Base-by-base conservation (phyloP, 805 yeast genomes). In the Lachancea nothofagi region DNA sequence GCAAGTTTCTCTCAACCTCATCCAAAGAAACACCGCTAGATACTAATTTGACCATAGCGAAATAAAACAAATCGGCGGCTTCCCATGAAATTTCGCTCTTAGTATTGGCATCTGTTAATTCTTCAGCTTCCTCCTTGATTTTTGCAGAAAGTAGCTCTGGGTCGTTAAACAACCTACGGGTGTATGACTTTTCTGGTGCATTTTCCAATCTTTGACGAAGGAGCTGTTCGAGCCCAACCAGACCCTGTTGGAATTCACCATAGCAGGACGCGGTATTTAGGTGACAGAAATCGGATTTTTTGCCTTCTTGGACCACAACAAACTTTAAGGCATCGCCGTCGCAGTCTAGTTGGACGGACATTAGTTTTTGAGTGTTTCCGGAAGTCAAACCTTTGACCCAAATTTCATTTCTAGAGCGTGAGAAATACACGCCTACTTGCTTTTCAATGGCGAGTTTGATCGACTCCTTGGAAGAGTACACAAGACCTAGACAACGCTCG, bases 331-430 rank as follows among this genome's bases (percentile, higher is more conserved):
- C 84, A 61, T 93, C 98, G 33, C 83, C 78, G 64, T 93, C 98
- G 64, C 98, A 93, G 65, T 93, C 98, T 45, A 77, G 64, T 39
- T 78, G 81, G 42, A 93, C 61, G 31, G 71, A 65, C 18, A 83
- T 49, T 34, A 93, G 70, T 49, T 71, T 71, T 66, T 93, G 98
- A 1, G 94, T 85, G 38, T 95, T 95, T 15, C 98, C 98, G n/a
- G 95, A 83, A 2, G 96, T 85, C 41, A 83, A 82, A 22, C 98
- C 98, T 62, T 93, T 93, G 61, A 80, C 83, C 98, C 98, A 93
- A 43, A 93, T 72, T 31, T 95, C 97, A 45, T 86, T 79, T 54
- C 83, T 80, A 41, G 73, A 69, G 53, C 98, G 80, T 7, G 96
- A 86, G 62, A 83, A 96, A 64, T 93, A 93, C 2, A 93, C 96